Evolutionary conservation across 106 monocot species (phyloP), one percentile per base, ranked within the genome.

Genomic region (Gastrodia elata): DNA sequence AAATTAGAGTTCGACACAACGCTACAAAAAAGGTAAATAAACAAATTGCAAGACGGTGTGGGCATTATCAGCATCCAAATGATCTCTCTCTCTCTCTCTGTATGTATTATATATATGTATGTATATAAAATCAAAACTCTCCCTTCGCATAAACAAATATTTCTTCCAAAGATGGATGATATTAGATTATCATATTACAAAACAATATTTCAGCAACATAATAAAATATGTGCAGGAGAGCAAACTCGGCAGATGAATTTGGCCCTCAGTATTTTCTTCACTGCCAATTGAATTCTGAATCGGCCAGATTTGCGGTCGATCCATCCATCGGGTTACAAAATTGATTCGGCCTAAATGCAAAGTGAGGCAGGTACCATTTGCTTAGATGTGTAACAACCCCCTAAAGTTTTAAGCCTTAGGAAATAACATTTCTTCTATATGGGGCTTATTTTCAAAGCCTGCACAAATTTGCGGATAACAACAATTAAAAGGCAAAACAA

Each of bases 381-480:
- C 52, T 24, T 52, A 15, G 0, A 49, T 49, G 1, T 49, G n/a
- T n/a, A 59, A 15, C 43, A 43, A 8, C 11, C 43, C 43, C 0
- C 9, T 28, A 59, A 8, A 28, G 9, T 27, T n/a, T n/a, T 59
- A 59, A 16, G 27, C 61, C 30, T 28, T 4, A 0, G 30, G 24
- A 61, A 61, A n/a, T n/a, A 30, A 61, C 32, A 30, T 28, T 67
- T 20, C 37, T 36, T 67, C 22, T 84, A 89, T 71, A 89, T 86
- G 14, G 89, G 89, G 40, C 89, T 89, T 68, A 81, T 80, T 70
- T 83, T 89, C 28, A 83, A 77, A 69, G 77, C 83, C 89, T 89
- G 83, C 80, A n/a, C n/a, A 79, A 24, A 56, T 58, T 26, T 35
- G 26, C n/a, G n/a, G n/a, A n/a, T n/a, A n/a, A n/a, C n/a, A n/a